Evolutionary conservation across 208 protist species (phyloP).

Genomic region (Leishmania braziliensis): DNA sequence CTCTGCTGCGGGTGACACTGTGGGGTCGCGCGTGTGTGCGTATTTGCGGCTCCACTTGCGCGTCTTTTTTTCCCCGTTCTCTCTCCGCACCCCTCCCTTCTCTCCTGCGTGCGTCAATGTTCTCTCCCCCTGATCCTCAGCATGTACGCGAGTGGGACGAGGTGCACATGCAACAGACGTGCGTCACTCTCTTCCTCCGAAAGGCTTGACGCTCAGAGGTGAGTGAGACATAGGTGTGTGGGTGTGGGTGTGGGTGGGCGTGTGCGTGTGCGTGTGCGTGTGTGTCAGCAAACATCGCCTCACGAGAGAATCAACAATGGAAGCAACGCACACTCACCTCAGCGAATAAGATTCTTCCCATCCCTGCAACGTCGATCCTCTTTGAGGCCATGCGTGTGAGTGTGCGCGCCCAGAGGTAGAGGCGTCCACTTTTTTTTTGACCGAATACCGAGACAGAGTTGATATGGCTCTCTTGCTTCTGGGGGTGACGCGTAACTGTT

Average conservation of each 20-base stretch:
- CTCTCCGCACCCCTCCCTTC: neutral
- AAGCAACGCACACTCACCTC: neutral
- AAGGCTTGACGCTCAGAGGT: neutral
- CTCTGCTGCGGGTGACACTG: neutral
- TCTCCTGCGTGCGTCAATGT: neutral
- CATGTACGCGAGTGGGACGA: neutral
- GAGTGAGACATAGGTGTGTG: neutral
- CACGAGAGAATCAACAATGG: neutral
- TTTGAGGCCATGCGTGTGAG: neutral
- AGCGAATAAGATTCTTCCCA: neutral
- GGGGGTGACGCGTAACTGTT: neutral
- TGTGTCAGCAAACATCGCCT: neutral
- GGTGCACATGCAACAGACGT: neutral
- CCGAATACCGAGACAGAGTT: neutral
- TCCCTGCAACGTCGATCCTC: neutral
- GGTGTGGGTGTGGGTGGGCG: neutral
- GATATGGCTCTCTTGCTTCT: neutral
- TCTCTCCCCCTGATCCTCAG: neutral
- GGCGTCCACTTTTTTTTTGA: neutral
- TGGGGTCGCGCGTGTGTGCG: neutral
- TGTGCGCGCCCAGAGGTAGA: neutral
- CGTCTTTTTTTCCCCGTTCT: neutral
- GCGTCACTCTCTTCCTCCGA: neutral
- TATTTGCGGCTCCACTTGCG: neutral
- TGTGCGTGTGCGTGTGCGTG: neutral